phyloP scores from a whole-genome alignment of 306 rosid species.

The Chamaecrista fasciculata region DNA sequence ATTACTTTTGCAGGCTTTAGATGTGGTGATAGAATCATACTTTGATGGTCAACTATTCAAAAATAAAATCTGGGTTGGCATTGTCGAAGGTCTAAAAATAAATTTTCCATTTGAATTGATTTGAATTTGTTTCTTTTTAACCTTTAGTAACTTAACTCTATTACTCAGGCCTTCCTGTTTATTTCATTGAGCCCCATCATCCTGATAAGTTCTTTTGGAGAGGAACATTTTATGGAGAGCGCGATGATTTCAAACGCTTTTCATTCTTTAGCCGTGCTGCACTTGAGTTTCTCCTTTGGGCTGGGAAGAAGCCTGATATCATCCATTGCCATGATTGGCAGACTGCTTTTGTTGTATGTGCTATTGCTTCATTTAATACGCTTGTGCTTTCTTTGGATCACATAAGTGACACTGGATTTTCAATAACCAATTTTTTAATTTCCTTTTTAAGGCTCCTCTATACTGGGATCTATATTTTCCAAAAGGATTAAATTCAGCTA shows the following conservation, averaged over 20 bases:
- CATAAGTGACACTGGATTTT: not conserved
- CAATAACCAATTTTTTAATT: constrained; percentile 3
- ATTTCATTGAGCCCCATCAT: constrained; percentile 94
- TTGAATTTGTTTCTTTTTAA: no score
- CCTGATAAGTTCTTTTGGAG: constrained; percentile 87
- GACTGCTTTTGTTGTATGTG: constrained; percentile 88
- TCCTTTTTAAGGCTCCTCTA: constrained; percentile 79
- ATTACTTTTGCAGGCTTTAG: constrained; percentile 57
- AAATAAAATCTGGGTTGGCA: constrained; percentile 94
- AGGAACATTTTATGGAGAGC: constrained; percentile 77
- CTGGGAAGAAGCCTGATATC: constrained; percentile 97
- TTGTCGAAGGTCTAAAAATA: constrained; percentile 65
- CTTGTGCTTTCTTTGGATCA: constrained; percentile 20
- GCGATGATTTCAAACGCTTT: constrained; percentile 87
- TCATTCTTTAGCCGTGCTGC: constrained; percentile 93
- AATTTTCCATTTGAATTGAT: constrained; percentile 14
- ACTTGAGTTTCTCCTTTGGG: constrained; percentile 85
- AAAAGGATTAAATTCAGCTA: constrained; percentile 85
- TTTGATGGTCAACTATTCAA: constrained; percentile 78
- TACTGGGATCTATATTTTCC: constrained; percentile 84
- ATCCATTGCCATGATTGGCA: constrained; percentile 99
- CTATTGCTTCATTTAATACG: constrained; percentile 21
- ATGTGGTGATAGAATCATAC: constrained; percentile 70
- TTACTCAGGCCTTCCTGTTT: constrained; percentile 88
- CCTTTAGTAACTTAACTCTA: constrained; percentile 33